A percentile compares a stretch with the other conserved stretches of the same genome.
These are phyloP conservation scores for Pinus albicaulis DNA, from an alignment of 75 land plant species.

Conservation along the genomic window DNA sequence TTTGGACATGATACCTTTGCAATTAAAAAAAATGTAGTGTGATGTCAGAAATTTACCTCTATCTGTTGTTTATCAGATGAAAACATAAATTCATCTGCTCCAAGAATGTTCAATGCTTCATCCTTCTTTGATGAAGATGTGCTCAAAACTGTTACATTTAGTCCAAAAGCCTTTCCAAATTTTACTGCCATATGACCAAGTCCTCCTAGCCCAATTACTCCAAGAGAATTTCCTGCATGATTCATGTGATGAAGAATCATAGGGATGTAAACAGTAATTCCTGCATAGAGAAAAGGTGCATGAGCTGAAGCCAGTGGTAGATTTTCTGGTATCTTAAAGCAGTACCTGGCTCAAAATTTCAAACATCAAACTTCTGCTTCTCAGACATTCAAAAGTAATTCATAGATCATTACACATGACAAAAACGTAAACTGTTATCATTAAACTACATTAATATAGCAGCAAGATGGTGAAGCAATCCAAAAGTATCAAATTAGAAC, in stretches of 20 bases:
- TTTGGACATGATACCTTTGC: background rate
- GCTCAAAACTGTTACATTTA: conserved; percentile 80
- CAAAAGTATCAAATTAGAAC: no score
- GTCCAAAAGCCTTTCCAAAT: conserved; percentile 89
- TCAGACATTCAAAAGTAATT: conserved; percentile 3
- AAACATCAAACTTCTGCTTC: background rate
- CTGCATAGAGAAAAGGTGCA: conserved; percentile 92
- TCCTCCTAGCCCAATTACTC: conserved; percentile 91
- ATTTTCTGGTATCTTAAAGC: conserved; percentile 62
- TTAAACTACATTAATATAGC: background rate
- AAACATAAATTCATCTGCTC: conserved; percentile 80
- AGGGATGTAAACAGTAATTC: conserved; percentile 84
- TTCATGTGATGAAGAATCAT: conserved; percentile 86
- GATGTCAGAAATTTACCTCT: conserved; percentile 40
- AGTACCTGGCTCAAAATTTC: conserved; percentile 35
- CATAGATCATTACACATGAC: background rate
- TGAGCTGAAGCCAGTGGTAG: conserved; percentile 58
- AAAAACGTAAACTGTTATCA: background rate
- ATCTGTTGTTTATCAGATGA: conserved; percentile 70
- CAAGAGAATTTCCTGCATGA: conserved; percentile 74
- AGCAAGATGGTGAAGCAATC: background rate
- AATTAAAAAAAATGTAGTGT: background rate
- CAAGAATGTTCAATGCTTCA: conserved; percentile 68
- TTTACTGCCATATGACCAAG: conserved; percentile 91
- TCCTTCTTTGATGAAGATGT: conserved; percentile 73